phyloP scores from a whole-genome alignment of 805 yeast genomes.

The Yarrowia bubula region DNA sequence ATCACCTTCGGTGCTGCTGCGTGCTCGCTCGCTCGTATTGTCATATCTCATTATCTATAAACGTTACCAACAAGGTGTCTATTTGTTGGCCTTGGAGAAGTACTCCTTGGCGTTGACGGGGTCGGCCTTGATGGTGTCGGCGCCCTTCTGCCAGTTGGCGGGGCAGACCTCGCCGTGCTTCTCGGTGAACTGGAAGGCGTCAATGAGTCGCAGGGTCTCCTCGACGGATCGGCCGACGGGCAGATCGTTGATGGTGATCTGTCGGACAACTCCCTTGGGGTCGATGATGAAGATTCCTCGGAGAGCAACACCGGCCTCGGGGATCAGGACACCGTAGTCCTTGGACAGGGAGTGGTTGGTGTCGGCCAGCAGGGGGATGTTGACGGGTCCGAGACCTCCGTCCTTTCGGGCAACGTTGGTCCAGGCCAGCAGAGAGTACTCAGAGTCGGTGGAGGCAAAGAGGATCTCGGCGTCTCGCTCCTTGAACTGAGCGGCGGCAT shows the following conservation, averaged over 20 bases:
- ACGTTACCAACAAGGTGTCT: neutral
- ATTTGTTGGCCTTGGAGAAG: slow-evolving; percentile 61
- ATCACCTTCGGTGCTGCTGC: neutral
- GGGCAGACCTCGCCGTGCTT: slow-evolving; percentile 99
- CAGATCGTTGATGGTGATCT: slow-evolving; percentile 95
- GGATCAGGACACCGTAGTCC: slow-evolving; percentile 96
- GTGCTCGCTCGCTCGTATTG: neutral
- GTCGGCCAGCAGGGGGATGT: slow-evolving; percentile 94
- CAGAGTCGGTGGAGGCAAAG: slow-evolving; percentile 98
- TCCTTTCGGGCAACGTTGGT: slow-evolving; percentile 93
- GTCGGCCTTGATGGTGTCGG: slow-evolving; percentile 85
- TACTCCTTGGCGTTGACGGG: slow-evolving; percentile 76
- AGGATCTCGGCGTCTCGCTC: slow-evolving; percentile 84
- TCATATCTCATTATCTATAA: slow-evolving; percentile 26
- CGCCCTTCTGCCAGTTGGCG: slow-evolving; percentile 98
- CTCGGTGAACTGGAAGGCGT: slow-evolving; percentile 99
- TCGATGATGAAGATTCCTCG: slow-evolving; percentile 98
- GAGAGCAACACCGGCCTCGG: slow-evolving; percentile 94
- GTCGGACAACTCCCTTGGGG: slow-evolving; percentile 93
- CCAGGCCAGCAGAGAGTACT: slow-evolving; percentile 97
- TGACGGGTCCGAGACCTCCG: slow-evolving; percentile 96
- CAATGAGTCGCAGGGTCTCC: slow-evolving; percentile 94
- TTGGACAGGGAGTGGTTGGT: slow-evolving; percentile 91
- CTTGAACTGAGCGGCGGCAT: slow-evolving; percentile 85
- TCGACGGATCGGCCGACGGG: slow-evolving; percentile 99